These are phyloP conservation scores for Prototheca wickerhamii DNA, from an alignment of 163 green algal species.

Conservation along the genomic window DNA sequence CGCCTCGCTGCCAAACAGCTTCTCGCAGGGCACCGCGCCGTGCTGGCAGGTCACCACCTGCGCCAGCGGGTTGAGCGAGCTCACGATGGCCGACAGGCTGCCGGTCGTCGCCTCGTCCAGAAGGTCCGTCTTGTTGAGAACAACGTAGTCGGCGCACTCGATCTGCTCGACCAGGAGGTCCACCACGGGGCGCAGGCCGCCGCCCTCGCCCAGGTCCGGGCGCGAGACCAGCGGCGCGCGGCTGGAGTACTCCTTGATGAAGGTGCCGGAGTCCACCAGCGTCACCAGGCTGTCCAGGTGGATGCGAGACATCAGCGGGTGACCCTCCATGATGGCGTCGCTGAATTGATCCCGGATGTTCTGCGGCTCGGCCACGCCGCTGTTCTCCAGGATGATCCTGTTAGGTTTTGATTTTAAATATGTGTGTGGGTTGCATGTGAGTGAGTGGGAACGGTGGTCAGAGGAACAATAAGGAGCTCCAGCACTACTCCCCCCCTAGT, in stretches of 20 bases:
- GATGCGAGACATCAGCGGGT: slow-evolving; percentile 63
- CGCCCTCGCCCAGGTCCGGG: slow-evolving; percentile 83
- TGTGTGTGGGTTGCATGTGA: no score
- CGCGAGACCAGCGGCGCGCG: slow-evolving; percentile 49
- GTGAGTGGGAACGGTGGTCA: no score
- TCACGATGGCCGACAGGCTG: slow-evolving; percentile 58
- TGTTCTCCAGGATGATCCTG: slow-evolving; percentile 91
- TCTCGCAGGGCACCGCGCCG: slow-evolving; percentile 53
- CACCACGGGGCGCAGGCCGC: slow-evolving; percentile 75
- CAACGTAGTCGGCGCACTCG: slow-evolving; percentile 75
- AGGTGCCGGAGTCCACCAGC: slow-evolving; percentile 67
- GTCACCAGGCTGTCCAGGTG: slow-evolving; percentile 79
- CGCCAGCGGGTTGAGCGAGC: slow-evolving; percentile 73
- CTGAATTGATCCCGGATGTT: slow-evolving; percentile 85
- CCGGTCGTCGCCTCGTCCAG: slow-evolving; percentile 45
- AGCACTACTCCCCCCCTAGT: no score
- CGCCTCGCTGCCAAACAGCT: slow-evolving; percentile 51
- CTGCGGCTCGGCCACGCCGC: slow-evolving; percentile 82
- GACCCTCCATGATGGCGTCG: slow-evolving; percentile 53
- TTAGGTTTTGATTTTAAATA: no score
- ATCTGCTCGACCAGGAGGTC: slow-evolving; percentile 93
- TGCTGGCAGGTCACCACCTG: slow-evolving; percentile 48
- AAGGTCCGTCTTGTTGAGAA: slow-evolving; percentile 89
- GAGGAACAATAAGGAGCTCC: no score
- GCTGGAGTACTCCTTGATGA: slow-evolving; percentile 68